Evolutionary conservation across 2,329 filamentous ascomycete species (phyloP).

Genomic region (Zelopaecilomyces penicillatus): DNA sequence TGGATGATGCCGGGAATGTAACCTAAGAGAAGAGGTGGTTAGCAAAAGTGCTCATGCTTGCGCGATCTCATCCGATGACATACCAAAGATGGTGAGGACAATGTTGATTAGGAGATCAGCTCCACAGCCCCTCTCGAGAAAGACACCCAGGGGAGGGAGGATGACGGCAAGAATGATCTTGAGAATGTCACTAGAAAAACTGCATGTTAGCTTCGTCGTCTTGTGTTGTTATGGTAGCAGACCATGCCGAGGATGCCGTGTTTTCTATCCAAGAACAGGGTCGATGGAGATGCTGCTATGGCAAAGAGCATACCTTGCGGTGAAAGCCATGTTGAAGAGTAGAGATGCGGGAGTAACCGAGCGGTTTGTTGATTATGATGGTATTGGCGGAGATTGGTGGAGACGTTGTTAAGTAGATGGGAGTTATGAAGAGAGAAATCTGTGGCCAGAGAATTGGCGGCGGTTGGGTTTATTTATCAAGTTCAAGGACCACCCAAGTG

Average conservation of each 20-base stretch:
- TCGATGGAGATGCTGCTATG: neutral
- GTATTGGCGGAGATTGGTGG: no score
- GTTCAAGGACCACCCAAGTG: no score
- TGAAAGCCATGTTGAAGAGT: conserved; percentile 47
- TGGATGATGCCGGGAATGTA: conserved; percentile 81
- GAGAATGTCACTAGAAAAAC: conserved; percentile 42
- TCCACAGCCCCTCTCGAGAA: conserved; percentile 86
- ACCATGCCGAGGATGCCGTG: neutral
- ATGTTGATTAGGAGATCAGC: conserved; percentile 89
- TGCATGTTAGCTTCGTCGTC: conserved; percentile 4
- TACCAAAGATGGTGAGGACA: conserved; percentile 67
- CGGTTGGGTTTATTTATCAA: no score
- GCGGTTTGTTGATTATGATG: no score
- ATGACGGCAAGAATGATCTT: conserved; percentile 79
- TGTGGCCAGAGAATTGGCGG: no score
- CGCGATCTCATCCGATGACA: conserved; percentile 10
- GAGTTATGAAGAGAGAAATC: no score
- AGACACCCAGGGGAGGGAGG: conserved; percentile 84
- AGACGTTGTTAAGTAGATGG: no score
- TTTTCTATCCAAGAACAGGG: no score
- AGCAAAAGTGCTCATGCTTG: neutral
- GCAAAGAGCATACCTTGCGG: conserved; percentile 39
- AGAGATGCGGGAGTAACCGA: no score
- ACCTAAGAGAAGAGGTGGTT: conserved; percentile 24
- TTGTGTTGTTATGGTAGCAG: neutral